phyloP scores from a whole-genome alignment of 2,329 filamentous ascomycete genomes.

The Colletotrichum aenigma region DNA sequence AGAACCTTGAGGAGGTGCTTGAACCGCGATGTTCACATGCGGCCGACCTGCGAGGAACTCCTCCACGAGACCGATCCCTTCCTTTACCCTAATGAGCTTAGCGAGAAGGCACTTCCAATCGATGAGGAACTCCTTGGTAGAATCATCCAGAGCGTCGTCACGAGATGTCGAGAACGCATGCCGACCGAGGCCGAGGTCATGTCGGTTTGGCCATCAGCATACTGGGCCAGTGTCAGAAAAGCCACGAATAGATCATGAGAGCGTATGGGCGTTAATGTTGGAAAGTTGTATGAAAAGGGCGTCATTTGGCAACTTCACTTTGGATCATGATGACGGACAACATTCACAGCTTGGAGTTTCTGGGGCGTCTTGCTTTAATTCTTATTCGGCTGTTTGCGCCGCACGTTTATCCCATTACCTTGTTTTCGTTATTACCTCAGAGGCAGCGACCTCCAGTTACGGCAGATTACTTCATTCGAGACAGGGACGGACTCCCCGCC shows the following conservation, averaged over 20 bases:
- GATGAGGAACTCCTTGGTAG: conserved; percentile 66
- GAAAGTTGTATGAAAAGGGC: conserved; percentile 14
- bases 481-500: not conserved
- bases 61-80: conserved; percentile 65
- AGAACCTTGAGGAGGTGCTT: conserved; percentile 68
- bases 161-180: conserved; percentile 61
- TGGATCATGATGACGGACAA: conserved; percentile 14
- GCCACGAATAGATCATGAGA: conserved; percentile 38
- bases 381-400: conserved; percentile 1
- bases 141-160: conserved; percentile 67
- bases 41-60: conserved; percentile 68
- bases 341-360: conserved; percentile 21
- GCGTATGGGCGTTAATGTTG: not conserved
- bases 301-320: conserved; percentile 3
- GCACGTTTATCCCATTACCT: not conserved
- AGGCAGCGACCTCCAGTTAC: not conserved
- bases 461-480: not conserved
- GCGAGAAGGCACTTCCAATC: conserved; percentile 60
- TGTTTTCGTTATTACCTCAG: conserved; percentile 5
- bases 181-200: conserved; percentile 62
- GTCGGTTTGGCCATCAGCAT: conserved; percentile 63
- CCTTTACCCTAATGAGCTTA: conserved; percentile 64
- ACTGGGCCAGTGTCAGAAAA: conserved; percentile 64
- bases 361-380: conserved; percentile 7
- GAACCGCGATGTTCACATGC: conserved; percentile 63